These are phyloP conservation scores for Rhodotorula babjevae DNA, from an alignment of 768 basidiomycete species.

Conservation along the genomic window DNA sequence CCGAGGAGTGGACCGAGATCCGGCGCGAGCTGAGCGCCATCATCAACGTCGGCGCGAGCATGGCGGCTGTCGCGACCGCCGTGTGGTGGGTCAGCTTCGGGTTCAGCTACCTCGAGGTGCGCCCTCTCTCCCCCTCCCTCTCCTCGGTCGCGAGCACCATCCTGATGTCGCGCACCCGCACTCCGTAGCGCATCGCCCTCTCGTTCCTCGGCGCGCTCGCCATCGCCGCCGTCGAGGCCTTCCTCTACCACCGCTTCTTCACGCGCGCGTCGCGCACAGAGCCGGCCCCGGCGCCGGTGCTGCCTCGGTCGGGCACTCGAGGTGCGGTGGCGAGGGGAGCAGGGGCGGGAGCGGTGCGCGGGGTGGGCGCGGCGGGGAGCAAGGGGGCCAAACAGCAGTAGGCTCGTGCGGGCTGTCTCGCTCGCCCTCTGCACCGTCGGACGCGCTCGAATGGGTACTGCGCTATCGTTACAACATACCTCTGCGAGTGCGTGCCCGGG, in stretches of 20 bases:
- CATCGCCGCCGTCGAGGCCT: constrained; percentile 40
- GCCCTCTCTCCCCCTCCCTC: not conserved
- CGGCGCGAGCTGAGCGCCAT: constrained; percentile 39
- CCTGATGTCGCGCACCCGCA: not conserved
- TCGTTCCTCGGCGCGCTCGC: constrained; percentile 34
- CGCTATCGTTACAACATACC: not conserved
- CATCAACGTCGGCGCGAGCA: constrained; percentile 39
- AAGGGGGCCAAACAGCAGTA: not conserved
- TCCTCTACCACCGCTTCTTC: constrained; percentile 42
- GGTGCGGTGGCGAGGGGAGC: too few species aligned
- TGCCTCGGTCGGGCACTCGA: too few species aligned
- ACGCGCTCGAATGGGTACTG: not conserved
- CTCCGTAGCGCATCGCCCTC: constrained; percentile 30
- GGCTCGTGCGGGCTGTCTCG: too few species aligned
- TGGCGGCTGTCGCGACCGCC: constrained; percentile 37
- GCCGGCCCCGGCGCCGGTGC: too few species aligned
- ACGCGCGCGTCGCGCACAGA: not conserved
- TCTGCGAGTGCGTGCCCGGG: not conserved
- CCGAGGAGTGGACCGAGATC: constrained; percentile 41
- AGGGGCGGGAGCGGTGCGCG: not conserved
- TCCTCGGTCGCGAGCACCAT: not conserved
- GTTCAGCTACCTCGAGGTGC: constrained; percentile 25
- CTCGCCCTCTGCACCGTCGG: too few species aligned
- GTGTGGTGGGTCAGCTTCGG: constrained; percentile 41
- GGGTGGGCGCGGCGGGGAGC: too few species aligned